Evolutionary conservation across 805 yeast species (phyloP), one percentile per base, ranked within the genome.

Genomic region (Peterozyma toletana): DNA sequence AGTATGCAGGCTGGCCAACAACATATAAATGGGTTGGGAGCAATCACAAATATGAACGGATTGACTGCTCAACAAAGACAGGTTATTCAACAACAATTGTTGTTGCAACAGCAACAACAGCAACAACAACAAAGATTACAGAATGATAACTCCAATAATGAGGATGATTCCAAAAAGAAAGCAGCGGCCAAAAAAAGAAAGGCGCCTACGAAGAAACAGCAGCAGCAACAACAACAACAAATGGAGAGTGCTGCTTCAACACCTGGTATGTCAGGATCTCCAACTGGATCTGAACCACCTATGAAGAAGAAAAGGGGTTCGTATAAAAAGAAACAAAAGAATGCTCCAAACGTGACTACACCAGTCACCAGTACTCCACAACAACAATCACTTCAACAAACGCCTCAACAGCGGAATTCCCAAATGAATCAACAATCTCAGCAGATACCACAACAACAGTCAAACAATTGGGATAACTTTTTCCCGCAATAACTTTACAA

Each of bases 401-500:
- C 43, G 14, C 43, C 50, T 30, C 55, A 54, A 33, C 53, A 46
- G 36, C 48, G 40, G 11, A 49, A 41, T 42, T 48, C 36, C 40
- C 46, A 41, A 7, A 5, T 21, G 7, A 21, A 4, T 21, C 27
- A 21, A 30, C 49, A 41, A 38, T 48, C 35, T 30, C 53, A 41
- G 21, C 35, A 14, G 48, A 10, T 11, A 37, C n/a, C 14, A 30
- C 38, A 37, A 33, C 44, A 44, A 15, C 44, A 38, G 27, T n/a
- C 30, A 30, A 17, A 41, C 31, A 33, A 21, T 21, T 21, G 27
- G 27, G 27, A 21, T 21, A 21, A 21, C 27, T 21, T 21, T 21
- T 21, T 21, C 27, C 27, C 27, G 27, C 27, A 21, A 21, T 21
- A 21, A 21, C 27, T 21, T 21, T 21, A 21, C 27, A 21, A 27